phyloP scores from a whole-genome alignment of 2,329 filamentous ascomycete species.

The Microdochium bolleyi region DNA sequence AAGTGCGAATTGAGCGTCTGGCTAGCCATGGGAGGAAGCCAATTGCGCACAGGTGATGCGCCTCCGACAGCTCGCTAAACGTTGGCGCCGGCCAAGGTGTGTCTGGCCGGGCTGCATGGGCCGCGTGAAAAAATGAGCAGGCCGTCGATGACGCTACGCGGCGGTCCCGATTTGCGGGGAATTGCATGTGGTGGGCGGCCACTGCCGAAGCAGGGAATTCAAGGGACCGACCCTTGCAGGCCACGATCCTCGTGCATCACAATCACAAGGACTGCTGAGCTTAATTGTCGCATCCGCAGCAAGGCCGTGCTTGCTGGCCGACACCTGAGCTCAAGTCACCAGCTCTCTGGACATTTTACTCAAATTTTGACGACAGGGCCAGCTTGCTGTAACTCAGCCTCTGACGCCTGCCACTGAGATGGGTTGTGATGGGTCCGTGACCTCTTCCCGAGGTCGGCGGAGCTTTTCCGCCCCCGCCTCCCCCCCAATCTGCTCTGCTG shows the following conservation, averaged over 20 bases:
- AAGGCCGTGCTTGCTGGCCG: too few species aligned
- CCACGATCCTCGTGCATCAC: neutral
- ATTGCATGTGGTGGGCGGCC: neutral
- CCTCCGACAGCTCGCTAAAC: neutral
- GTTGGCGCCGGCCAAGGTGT: neutral
- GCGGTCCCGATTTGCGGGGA: neutral
- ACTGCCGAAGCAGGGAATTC: neutral
- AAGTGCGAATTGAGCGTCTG: neutral
- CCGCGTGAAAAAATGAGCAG: neutral
- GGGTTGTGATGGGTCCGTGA: too few species aligned
- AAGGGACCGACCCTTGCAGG: neutral
- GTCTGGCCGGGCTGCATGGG: neutral
- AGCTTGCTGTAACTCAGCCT: too few species aligned
- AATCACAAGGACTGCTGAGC: neutral
- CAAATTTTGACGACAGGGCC: too few species aligned
- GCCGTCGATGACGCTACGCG: neutral
- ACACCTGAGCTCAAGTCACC: too few species aligned
- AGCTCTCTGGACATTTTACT: too few species aligned
- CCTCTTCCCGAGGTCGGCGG: too few species aligned
- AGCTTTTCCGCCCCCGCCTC: too few species aligned
- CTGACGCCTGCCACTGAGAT: too few species aligned
- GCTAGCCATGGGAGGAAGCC: neutral
- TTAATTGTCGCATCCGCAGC: neutral
- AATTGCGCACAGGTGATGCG: neutral
- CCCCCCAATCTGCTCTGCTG: too few species aligned